Evolutionary conservation across 495 filamentous ascomycete species (phyloP).

Genomic region (Trichoderma reesei): DNA sequence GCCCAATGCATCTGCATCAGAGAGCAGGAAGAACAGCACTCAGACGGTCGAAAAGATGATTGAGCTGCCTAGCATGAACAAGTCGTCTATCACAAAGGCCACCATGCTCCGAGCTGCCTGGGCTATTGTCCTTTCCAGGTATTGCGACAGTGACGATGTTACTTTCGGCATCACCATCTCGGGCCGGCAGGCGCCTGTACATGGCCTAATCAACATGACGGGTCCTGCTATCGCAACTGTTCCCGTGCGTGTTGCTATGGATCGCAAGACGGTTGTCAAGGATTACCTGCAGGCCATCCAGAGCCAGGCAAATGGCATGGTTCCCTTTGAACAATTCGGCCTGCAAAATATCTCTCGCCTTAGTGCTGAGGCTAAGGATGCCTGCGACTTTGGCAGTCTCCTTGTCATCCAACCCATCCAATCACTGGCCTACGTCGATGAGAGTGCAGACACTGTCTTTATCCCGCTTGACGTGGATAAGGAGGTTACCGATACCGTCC

Average conservation of each 20-base stretch:
- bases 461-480: neutral
- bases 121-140: slow-evolving; percentile 29
- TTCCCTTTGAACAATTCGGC: slow-evolving; percentile 36
- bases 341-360: slow-evolving; percentile 28
- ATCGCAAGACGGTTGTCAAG: slow-evolving; percentile 8
- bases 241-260: slow-evolving; percentile 33
- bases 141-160: slow-evolving; percentile 31
- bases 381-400: slow-evolving; percentile 2
- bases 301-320: slow-evolving; percentile 25
- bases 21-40: neutral
- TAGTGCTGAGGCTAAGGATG: slow-evolving; percentile 8
- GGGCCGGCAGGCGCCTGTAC: slow-evolving; percentile 36
- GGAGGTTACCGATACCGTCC: neutral
- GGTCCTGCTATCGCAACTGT: slow-evolving; percentile 51
- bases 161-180: slow-evolving; percentile 38
- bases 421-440: neutral
- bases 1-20: neutral
- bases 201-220: slow-evolving; percentile 35
- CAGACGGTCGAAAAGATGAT: neutral
- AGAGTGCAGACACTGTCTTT: slow-evolving; percentile 12
- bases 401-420: slow-evolving; percentile 2
- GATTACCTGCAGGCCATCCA: slow-evolving; percentile 24
- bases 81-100: slow-evolving; percentile 20
- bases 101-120: slow-evolving; percentile 34
- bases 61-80: neutral